These are phyloP conservation scores for Epichloe aotearoae DNA, from an alignment of 2,329 filamentous ascomycete species.

Conservation along the genomic window DNA sequence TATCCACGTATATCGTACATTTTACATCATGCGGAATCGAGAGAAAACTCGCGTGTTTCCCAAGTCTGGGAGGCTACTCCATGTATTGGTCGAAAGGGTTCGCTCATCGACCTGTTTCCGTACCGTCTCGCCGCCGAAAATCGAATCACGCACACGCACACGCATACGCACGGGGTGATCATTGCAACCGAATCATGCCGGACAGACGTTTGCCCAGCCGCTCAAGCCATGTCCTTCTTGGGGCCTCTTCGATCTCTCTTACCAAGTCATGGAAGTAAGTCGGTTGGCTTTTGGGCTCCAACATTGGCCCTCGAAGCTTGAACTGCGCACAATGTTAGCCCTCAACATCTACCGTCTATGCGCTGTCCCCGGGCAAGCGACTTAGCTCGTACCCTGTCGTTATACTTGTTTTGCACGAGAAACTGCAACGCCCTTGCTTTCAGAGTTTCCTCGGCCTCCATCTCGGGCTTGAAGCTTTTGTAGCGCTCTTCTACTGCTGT, in stretches of 20 bases:
- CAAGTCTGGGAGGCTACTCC: neutral
- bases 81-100: neutral
- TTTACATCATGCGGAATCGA: no score
- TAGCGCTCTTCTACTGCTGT: constrained; percentile 23
- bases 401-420: constrained; percentile 46
- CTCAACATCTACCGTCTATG: neutral
- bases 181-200: constrained; percentile 47
- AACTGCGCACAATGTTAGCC: constrained; percentile 15
- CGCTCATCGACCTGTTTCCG: neutral
- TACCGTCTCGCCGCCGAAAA: neutral
- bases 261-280: constrained; percentile 50
- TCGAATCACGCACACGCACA: neutral
- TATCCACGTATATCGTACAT: neutral
- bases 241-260: constrained; percentile 49
- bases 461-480: constrained; percentile 17
- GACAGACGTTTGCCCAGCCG: constrained; percentile 40
- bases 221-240: constrained; percentile 39
- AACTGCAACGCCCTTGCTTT: constrained; percentile 48
- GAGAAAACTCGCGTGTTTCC: no score
- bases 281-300: constrained; percentile 48
- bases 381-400: constrained; percentile 33
- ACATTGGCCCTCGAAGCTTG: constrained; percentile 32
- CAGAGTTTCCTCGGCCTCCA: constrained; percentile 36
- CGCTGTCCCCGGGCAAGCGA: neutral
- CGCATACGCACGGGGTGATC: constrained; percentile 8